Conservation (phyloP, 768 basidiomycete species). For the Pulveroboletus sp. region DNA sequence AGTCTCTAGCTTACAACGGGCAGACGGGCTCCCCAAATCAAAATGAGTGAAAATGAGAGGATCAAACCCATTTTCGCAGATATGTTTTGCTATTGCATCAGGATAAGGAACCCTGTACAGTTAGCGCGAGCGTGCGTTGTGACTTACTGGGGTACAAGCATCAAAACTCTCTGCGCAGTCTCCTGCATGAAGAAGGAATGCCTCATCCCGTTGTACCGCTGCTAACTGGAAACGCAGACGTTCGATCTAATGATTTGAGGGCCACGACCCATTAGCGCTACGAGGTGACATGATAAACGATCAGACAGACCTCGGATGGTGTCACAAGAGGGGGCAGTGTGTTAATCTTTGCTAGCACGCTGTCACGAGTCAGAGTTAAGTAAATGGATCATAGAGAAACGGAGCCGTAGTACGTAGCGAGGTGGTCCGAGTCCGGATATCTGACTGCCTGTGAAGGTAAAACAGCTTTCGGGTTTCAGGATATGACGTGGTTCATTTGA, state of each 20-base stretch:
- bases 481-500: background rate
- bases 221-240: conserved; percentile 75
- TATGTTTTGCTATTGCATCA: conserved; percentile 67
- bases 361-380: conserved; percentile 25
- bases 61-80: conserved; percentile 86
- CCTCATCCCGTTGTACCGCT: conserved; percentile 80
- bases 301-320: conserved; percentile 82
- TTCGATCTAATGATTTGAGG: conserved; percentile 54
- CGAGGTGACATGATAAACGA: conserved; percentile 22
- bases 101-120: conserved; percentile 3
- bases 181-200: conserved; percentile 94
- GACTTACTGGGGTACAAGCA: conserved; percentile 75
- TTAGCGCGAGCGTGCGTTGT: conserved; percentile 7
- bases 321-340: conserved; percentile 88
- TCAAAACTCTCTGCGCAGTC: conserved; percentile 97
- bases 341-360: conserved; percentile 74
- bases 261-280: conserved; percentile 26
- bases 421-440: conserved; percentile 62
- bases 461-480: background rate
- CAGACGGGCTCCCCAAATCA: conserved; percentile 88
- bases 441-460: conserved; percentile 50
- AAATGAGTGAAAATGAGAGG: conserved; percentile 90
- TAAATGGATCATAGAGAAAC: background rate
- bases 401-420: conserved; percentile 50
- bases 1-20: conserved; percentile 66